phyloP scores from a whole-genome alignment of 2,329 filamentous ascomycete genomes.

The Penicillium concentricum region DNA sequence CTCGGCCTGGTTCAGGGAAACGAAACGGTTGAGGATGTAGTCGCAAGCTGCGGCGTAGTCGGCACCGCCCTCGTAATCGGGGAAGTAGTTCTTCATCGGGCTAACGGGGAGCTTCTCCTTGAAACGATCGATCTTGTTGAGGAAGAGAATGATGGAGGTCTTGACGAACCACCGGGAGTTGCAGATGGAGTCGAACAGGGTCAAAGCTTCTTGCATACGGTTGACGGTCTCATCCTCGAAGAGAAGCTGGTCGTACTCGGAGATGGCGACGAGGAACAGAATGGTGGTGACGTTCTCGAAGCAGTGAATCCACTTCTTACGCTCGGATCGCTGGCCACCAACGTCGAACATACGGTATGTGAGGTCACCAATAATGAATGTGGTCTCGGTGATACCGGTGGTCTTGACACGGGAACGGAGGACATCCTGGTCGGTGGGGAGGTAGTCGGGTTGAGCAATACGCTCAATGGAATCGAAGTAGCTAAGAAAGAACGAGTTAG shows the following conservation, averaged over 20 bases:
- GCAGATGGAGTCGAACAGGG: constrained; percentile 70
- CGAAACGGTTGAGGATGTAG: constrained; percentile 98
- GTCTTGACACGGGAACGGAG: constrained; percentile 96
- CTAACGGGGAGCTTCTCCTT: constrained; percentile 72
- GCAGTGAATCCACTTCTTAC: constrained; percentile 99
- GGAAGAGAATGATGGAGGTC: constrained; percentile 70
- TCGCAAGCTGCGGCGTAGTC: constrained; percentile 96
- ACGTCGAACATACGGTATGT: constrained; percentile 98
- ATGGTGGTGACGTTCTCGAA: constrained; percentile 98
- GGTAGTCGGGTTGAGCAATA: constrained; percentile 86
- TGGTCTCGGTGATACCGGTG: constrained; percentile 94
- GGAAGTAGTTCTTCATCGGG: constrained; percentile 75
- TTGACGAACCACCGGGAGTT: constrained; percentile 72
- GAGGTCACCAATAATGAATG: constrained; percentile 89
- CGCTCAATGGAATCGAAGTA: constrained; percentile 95
- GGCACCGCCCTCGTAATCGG: constrained; percentile 82
- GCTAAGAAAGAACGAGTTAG: constrained; percentile 53
- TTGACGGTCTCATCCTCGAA: constrained; percentile 95
- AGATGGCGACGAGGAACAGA: constrained; percentile 94
- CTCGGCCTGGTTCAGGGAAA: constrained; percentile 97
- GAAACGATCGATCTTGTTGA: constrained; percentile 75
- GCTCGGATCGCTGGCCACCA: constrained; percentile 89
- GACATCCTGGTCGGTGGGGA: constrained; percentile 93
- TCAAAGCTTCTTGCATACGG: constrained; percentile 71
- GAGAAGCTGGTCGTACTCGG: constrained; percentile 92